phyloP scores from a whole-genome alignment of 768 basidiomycete genomes.

The Tephrocybe sp. region DNA sequence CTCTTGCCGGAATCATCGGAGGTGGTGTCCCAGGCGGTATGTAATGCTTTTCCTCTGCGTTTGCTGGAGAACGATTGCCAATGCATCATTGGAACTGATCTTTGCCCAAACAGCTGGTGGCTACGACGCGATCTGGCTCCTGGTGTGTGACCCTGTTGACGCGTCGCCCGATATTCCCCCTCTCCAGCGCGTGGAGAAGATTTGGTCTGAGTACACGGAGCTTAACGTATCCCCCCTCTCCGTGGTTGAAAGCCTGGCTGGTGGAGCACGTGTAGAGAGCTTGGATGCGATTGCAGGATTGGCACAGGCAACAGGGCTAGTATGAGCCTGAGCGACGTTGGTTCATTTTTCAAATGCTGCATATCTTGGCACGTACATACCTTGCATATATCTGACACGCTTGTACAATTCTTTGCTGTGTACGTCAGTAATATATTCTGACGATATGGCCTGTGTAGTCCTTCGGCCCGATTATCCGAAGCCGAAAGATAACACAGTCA shows the following conservation, averaged over 20 bases:
- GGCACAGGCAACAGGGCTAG: constrained; percentile 25
- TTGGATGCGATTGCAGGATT: constrained; percentile 58
- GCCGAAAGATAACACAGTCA: background rate
- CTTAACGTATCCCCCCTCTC: constrained; percentile 70
- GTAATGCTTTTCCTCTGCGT: constrained; percentile 20
- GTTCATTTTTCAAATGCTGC: too few species aligned
- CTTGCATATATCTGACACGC: too few species aligned
- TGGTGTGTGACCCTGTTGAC: constrained; percentile 64
- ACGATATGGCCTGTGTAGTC: too few species aligned
- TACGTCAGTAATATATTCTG: too few species aligned
- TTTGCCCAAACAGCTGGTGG: constrained; percentile 87
- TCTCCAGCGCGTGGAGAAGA: constrained; percentile 56
- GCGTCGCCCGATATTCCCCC: constrained; percentile 47
- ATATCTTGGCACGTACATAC: too few species aligned
- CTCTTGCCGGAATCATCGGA: constrained; percentile 82
- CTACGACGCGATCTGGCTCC: constrained; percentile 94
- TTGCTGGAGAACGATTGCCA: background rate
- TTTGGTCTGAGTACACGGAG: constrained; percentile 64
- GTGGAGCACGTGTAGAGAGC: constrained; percentile 64
- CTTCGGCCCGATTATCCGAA: too few species aligned
- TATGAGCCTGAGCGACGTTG: too few species aligned
- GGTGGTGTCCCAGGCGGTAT: constrained; percentile 96
- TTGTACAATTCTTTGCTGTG: too few species aligned
- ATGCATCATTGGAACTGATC: background rate
- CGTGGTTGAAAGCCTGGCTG: constrained; percentile 63